Percentiles rank a stretch among this genome's conserved stretches.
These are phyloP conservation scores for Podospora appendiculata DNA, from an alignment of 495 filamentous ascomycete genomes.

Conservation along the genomic window DNA sequence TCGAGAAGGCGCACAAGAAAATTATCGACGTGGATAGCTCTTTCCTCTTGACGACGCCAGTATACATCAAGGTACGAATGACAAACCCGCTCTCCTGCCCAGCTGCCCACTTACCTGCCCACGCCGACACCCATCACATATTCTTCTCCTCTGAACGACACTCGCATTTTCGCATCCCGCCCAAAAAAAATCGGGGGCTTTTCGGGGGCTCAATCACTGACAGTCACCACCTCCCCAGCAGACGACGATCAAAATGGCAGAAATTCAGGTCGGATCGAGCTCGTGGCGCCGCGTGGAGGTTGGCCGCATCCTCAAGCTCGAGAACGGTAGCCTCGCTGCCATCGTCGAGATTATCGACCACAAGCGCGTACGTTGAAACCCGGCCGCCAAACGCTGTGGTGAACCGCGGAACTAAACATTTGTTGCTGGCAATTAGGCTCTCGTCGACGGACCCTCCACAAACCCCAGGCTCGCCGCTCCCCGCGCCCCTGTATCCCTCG, in stretches of 20 bases:
- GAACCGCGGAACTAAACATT: slow-evolving; percentile 19
- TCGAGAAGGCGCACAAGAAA: too few relatives aligned
- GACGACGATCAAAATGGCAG: slow-evolving; percentile 27
- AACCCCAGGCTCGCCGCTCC: slow-evolving; percentile 67
- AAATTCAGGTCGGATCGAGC: slow-evolving; percentile 26
- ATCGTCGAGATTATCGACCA: slow-evolving; percentile 99
- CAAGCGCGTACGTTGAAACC: slow-evolving; percentile 79
- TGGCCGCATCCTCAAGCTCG: slow-evolving; percentile 79
- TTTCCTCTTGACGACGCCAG: too few relatives aligned
- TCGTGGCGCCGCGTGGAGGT: slow-evolving; percentile 89
- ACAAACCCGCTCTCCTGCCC: slow-evolving; percentile 7
- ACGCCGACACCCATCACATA: slow-evolving; percentile 4
- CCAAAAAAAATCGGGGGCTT: slow-evolving; percentile 5
- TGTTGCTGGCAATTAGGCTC: slow-evolving; percentile 53
- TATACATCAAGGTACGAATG: slow-evolving; percentile 19
- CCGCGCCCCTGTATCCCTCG: slow-evolving; percentile 74
- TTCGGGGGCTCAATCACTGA: slow-evolving; percentile 15
- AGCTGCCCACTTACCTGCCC: neutral
- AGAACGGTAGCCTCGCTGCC: slow-evolving; percentile 74
- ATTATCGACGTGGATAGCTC: too few relatives aligned
- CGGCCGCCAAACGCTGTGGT: neutral
- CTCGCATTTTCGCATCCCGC: slow-evolving; percentile 9
- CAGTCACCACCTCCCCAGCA: slow-evolving; percentile 7
- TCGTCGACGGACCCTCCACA: slow-evolving; percentile 86
- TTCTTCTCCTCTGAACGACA: neutral